Percentiles rank a stretch among this genome's conserved stretches.
These are phyloP conservation scores for Saccharomyces hybrid DNA, from an alignment of 1,139 yeast genomes.

Conservation along the genomic window DNA sequence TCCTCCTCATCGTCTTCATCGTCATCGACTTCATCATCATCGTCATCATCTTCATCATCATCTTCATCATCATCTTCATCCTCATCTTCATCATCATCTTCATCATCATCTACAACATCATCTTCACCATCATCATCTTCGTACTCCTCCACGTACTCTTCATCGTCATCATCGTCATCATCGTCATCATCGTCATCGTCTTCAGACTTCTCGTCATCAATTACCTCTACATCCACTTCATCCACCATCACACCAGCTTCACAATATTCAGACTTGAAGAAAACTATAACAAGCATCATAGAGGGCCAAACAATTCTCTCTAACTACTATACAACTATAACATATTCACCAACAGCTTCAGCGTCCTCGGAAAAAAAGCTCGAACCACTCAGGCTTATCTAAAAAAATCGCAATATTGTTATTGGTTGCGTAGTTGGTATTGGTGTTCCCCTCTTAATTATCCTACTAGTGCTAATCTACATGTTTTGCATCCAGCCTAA, in stretches of 20 bases:
- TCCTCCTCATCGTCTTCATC: slow-evolving; percentile 7
- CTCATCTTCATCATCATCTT: slow-evolving; percentile 17
- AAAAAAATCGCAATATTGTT: slow-evolving; percentile 37
- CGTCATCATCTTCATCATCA: slow-evolving; percentile 7
- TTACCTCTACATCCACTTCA: slow-evolving; percentile 2
- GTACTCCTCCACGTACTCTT: slow-evolving; percentile 5
- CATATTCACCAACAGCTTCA: slow-evolving; percentile 17
- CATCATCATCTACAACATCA: slow-evolving; percentile 16
- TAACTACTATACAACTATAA: slow-evolving; percentile 29
- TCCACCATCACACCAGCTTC: slow-evolving; percentile 4
- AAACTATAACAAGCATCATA: slow-evolving; percentile 27
- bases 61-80: slow-evolving; percentile 5
- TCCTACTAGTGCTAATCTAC: slow-evolving; percentile 19
- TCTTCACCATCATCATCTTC: slow-evolving; percentile 17
- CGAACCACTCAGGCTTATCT: slow-evolving; percentile 32
- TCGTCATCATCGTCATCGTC: slow-evolving; percentile 17
- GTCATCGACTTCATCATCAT: slow-evolving; percentile 8
- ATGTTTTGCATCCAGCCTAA: slow-evolving; percentile 28
- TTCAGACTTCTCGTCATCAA: slow-evolving; percentile 18
- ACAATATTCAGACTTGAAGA: background rate
- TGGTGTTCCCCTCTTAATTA: slow-evolving; percentile 33
- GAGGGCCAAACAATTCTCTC: slow-evolving; percentile 31
- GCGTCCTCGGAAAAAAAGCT: slow-evolving; percentile 6
- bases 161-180: slow-evolving; percentile 18
- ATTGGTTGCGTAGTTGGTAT: slow-evolving; percentile 43